Evolutionary conservation across 164 flowering plant genomes (phyloP).

Genomic region (Dillenia suffruticosa): DNA sequence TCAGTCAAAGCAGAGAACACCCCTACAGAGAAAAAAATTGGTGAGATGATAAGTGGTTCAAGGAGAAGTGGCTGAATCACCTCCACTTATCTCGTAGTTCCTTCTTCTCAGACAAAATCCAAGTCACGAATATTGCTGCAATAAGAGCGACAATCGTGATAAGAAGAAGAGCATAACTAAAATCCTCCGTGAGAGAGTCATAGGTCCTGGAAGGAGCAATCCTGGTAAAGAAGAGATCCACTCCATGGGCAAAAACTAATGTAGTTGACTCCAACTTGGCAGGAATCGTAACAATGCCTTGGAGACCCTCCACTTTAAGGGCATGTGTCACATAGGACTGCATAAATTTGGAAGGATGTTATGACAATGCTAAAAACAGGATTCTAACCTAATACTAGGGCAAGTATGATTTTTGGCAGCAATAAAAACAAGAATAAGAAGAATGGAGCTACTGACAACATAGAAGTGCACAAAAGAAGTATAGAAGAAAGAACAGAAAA

Average conservation of each 20-base stretch:
- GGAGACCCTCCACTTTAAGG: constrained; percentile 82
- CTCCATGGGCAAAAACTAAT: constrained; percentile 79
- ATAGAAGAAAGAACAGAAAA: too few species aligned
- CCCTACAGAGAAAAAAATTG: constrained; percentile 3
- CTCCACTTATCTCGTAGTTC: constrained; percentile 92
- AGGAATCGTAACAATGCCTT: constrained; percentile 60
- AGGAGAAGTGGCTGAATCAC: constrained; percentile 27
- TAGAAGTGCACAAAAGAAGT: too few species aligned
- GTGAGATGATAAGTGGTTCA: neutral
- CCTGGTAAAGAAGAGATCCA: constrained; percentile 82
- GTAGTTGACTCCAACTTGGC: constrained; percentile 88
- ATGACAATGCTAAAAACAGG: too few species aligned
- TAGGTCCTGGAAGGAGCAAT: constrained; percentile 92
- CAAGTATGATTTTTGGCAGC: neutral
- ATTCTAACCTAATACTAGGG: neutral
- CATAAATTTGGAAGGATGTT: constrained; percentile 11
- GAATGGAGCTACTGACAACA: neutral
- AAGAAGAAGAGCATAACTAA: constrained; percentile 88
- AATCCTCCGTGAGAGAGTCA: constrained; percentile 93
- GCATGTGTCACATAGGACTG: constrained; percentile 93
- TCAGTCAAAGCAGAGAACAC: too few species aligned
- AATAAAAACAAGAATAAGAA: constrained; percentile 1
- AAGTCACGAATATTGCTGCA: constrained; percentile 81
- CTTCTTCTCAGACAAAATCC: constrained; percentile 89
- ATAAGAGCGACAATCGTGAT: constrained; percentile 77